A percentile compares a stretch with the other conserved stretches of the same genome.
phyloP scores from a whole-genome alignment of 2,329 filamentous ascomycete species.

The Chaetomium sp. region DNA sequence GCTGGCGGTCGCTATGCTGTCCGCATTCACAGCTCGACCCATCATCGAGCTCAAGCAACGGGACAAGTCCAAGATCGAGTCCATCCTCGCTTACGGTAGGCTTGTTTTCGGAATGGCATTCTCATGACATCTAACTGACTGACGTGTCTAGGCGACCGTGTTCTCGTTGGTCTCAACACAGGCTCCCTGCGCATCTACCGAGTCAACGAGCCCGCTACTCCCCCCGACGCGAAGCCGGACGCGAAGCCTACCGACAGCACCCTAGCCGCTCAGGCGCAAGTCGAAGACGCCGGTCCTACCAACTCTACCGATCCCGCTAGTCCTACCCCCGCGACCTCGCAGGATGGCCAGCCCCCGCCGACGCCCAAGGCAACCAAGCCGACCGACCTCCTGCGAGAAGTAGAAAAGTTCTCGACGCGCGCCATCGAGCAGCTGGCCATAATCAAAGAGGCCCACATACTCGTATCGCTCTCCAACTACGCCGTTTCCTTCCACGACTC shows the following conservation, averaged over 20 bases:
- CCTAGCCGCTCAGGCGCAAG: conserved; percentile 30
- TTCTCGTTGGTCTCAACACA: conserved; percentile 89
- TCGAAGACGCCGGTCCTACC: conserved; percentile 11
- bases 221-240: conserved; percentile 27
- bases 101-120: neutral
- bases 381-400: conserved; percentile 84
- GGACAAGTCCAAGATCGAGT: conserved; percentile 97
- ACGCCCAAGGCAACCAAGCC: conserved; percentile 48
- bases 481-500: conserved; percentile 89
- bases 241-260: conserved; percentile 39
- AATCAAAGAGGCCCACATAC: conserved; percentile 90
- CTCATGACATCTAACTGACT: conserved; percentile 14
- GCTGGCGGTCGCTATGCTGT: conserved; percentile 73
- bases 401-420: conserved; percentile 90
- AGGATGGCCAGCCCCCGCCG: conserved; percentile 35
- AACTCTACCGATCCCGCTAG: conserved; percentile 16
- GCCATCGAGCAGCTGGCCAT: conserved; percentile 92
- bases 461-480: conserved; percentile 88
- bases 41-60: conserved; percentile 95
- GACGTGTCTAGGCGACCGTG: conserved; percentile 68
- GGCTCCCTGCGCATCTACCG: conserved; percentile 89
- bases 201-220: conserved; percentile 66
- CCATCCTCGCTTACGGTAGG: conserved; percentile 83
- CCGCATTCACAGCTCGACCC: conserved; percentile 92
- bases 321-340: conserved; percentile 25